phyloP scores from a whole-genome alignment of 257 asterid species.

The Scutellaria baicalensis region DNA sequence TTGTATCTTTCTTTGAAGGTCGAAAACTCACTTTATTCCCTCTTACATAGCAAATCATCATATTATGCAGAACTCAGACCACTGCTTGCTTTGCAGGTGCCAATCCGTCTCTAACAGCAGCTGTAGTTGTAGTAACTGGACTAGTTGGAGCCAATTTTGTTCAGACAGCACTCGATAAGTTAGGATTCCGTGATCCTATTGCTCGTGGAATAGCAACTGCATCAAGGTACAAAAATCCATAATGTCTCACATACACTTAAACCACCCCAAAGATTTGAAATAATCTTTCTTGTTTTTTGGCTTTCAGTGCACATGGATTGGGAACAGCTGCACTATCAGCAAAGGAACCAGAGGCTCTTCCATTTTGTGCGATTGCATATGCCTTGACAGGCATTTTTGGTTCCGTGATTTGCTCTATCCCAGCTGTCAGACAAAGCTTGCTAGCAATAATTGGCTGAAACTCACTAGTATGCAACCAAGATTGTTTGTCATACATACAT shows the following conservation, averaged over 20 bases:
- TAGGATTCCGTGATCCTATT: conserved; percentile 88
- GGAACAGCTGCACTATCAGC: conserved; percentile 99
- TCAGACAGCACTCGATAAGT: conserved; percentile 68
- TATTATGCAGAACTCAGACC: not conserved
- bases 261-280: not conserved
- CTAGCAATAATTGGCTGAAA: conserved; percentile 69
- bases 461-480: not conserved
- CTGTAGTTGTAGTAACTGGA: conserved; percentile 92
- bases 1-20: conserved; percentile 93
- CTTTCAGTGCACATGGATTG: conserved; percentile 83
- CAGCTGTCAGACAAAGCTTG: conserved; percentile 84
- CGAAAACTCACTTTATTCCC: not conserved
- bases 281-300: not conserved
- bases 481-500: not conserved
- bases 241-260: not conserved
- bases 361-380: conserved; percentile 95
- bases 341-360: conserved; percentile 98
- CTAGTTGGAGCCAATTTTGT: conserved; percentile 94
- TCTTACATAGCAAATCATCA: not conserved
- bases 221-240: conserved; percentile 54
- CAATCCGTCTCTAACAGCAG: conserved; percentile 95
- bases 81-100: conserved; percentile 53
- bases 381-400: conserved; percentile 95
- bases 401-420: conserved; percentile 85
- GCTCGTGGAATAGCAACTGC: conserved; percentile 99